Evolutionary conservation across 2,329 filamentous ascomycete species (phyloP), one percentile per base, ranked within the genome.

Genomic region (Thelonectria discophora): DNA sequence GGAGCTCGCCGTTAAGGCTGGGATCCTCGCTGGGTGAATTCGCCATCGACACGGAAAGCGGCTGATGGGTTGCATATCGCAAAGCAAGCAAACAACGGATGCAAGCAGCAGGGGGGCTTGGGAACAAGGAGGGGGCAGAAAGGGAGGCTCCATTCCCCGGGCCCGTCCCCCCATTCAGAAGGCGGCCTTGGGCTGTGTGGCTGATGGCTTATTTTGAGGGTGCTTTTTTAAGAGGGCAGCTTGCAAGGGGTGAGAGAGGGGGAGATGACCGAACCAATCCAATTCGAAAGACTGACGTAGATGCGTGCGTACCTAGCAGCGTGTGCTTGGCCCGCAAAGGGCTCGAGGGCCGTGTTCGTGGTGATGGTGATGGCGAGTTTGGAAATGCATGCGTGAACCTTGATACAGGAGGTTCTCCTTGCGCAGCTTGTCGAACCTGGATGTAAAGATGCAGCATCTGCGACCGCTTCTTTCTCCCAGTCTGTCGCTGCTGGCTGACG

Each of bases 151-250:
- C 59, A 58, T 62, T 62, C 59, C 50, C 55, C 50, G 59, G 54
- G 32, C 43, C 34, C 43, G 40, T 62, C 54, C 58, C 54, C 58
- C 54, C 54, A 62, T 62, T 50, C 59, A 52, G 49, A 27, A 50
- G 42, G 54, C 54, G 54, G 48, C 55, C 49, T 42, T 30, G 60
- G n/a, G n/a, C n/a, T n/a, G n/a, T n/a, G 50, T 59, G 55, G 59
- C 59, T 61, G 47, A 61, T 61, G 58, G 58, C 58, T 61, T 61
- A 61, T 61, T 61, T 47, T 61, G 48, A 55, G 53, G 47, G 52
- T 48, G 58, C 21, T 24, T 39, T 47, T 50, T 57, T 18, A n/a
- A 37, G 45, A 34, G 47, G 34, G 32, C 45, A 42, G n/a, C n/a
- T n/a, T n/a, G n/a, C n/a, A n/a, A n/a, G n/a, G n/a, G n/a, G 50